Conservation (phyloP, 352 stramenopile species). For the Globisporangium rhizosaccharum region DNA sequence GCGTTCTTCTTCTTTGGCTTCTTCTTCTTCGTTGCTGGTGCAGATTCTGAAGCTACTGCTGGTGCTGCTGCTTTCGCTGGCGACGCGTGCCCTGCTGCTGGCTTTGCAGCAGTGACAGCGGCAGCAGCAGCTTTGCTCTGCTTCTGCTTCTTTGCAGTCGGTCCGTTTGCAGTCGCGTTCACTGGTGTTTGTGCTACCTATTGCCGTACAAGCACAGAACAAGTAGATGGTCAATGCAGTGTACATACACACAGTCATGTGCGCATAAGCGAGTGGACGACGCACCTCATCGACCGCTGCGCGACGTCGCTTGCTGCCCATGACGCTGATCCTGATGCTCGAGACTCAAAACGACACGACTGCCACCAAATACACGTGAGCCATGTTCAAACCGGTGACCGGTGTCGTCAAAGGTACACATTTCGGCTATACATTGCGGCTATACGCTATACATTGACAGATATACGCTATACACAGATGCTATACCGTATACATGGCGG, state of each 20-base stretch:
- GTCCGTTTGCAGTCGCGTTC: not conserved
- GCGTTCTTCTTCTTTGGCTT: conserved; percentile 51
- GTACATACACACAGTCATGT: not conserved
- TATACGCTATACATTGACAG: no score
- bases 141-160: conserved; percentile 7
- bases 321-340: not conserved
- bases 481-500: no score
- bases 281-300: conserved; percentile 12
- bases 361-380: no score
- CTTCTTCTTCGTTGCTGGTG: conserved; percentile 4
- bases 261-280: not conserved
- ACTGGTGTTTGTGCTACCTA: not conserved
- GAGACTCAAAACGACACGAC: no score
- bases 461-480: no score
- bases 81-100: not conserved
- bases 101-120: not conserved
- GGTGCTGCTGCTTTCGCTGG: not conserved
- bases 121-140: conserved; percentile 8
- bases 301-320: conserved; percentile 22
- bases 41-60: not conserved
- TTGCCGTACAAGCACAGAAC: not conserved
- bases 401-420: no score
- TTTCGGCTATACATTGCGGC: no score
- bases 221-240: not conserved
- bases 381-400: not conserved